Percentiles rank a stretch among this genome's conserved stretches.
phyloP scores from a whole-genome alignment of 2,329 filamentous ascomycete species.

The Fusarium nematophilum region DNA sequence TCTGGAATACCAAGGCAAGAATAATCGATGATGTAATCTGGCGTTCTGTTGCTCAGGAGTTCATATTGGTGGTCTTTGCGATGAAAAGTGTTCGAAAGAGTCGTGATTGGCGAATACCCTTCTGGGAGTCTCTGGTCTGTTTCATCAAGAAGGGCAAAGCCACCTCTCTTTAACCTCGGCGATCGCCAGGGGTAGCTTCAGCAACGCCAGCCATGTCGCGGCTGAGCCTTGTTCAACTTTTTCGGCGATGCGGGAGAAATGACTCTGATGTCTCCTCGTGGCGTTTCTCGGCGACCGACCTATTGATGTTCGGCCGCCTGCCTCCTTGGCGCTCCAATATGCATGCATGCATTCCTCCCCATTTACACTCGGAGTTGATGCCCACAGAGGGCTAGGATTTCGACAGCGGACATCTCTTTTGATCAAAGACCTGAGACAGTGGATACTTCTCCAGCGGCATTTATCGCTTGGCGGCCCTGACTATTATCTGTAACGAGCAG shows the following conservation, averaged over 20 bases:
- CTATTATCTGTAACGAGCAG: constrained; percentile 12
- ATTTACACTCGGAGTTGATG: not conserved
- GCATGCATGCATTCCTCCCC: too few relatives aligned
- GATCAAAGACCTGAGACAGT: constrained; percentile 43
- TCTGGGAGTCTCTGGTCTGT: not conserved
- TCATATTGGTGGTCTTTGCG: not conserved
- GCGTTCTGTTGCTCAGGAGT: not conserved
- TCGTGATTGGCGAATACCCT: not conserved
- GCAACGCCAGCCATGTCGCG: constrained; percentile 3
- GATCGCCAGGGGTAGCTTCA: constrained; percentile 13
- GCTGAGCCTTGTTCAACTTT: not conserved
- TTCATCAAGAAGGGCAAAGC: not conserved
- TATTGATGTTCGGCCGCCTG: constrained; percentile 21
- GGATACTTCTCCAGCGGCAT: constrained; percentile 12
- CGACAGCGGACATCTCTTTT: constrained; percentile 14
- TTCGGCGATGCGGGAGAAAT: not conserved
- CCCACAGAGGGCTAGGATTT: constrained; percentile 3
- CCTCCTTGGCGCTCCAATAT: constrained; percentile 9
- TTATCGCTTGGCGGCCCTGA: constrained; percentile 16
- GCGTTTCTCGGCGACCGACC: constrained; percentile 20
- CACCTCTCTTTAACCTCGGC: not conserved
- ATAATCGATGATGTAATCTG: not conserved
- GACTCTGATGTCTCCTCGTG: constrained; percentile 17
- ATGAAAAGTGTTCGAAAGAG: not conserved
- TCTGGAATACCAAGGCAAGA: not conserved